Percentiles rank a stretch among this genome's conserved stretches.
Conservation (phyloP, 2,329 filamentous ascomycete species). For the Pestalotiopsis fici region DNA sequence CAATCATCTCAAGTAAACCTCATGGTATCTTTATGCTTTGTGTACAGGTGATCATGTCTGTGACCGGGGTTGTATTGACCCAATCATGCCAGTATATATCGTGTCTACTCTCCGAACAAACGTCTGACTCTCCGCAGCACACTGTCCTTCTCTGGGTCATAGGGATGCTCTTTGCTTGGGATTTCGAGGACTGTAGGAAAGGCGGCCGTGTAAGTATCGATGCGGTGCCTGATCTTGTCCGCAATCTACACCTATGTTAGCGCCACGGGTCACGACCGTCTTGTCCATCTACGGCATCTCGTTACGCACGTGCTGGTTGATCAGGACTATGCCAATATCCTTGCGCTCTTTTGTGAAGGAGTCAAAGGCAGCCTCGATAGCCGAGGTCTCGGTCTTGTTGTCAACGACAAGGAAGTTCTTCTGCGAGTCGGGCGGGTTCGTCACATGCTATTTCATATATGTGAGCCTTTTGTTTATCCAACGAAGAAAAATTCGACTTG, state of each 20-base stretch:
- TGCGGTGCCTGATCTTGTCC: conserved; percentile 85
- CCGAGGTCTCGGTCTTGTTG: conserved; percentile 82
- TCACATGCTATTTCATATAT: conserved; percentile 72
- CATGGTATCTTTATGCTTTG: conserved; percentile 11
- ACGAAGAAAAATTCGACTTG: neutral
- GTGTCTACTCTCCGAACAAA: conserved; percentile 66
- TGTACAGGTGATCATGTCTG: conserved; percentile 13
- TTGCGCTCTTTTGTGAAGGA: conserved; percentile 87
- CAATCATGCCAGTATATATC: neutral
- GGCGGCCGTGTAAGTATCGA: conserved; percentile 90
- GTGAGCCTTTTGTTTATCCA: neutral
- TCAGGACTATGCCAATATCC: conserved; percentile 93
- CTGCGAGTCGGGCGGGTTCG: conserved; percentile 81
- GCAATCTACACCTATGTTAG: conserved; percentile 66
- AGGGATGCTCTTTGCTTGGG: conserved; percentile 97
- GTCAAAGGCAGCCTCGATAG: conserved; percentile 90
- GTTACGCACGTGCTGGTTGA: conserved; percentile 87
- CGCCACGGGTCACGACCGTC: neutral
- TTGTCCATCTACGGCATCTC: neutral
- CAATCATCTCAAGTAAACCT: conserved; percentile 2
- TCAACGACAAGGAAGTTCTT: conserved; percentile 99
- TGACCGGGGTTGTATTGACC: neutral
- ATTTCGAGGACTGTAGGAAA: conserved; percentile 98
- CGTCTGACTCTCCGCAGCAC: conserved; percentile 82
- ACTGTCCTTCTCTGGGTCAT: conserved; percentile 98